Conservation (phyloP, 331 rosid species). For the Erythrophleum ivorense region DNA sequence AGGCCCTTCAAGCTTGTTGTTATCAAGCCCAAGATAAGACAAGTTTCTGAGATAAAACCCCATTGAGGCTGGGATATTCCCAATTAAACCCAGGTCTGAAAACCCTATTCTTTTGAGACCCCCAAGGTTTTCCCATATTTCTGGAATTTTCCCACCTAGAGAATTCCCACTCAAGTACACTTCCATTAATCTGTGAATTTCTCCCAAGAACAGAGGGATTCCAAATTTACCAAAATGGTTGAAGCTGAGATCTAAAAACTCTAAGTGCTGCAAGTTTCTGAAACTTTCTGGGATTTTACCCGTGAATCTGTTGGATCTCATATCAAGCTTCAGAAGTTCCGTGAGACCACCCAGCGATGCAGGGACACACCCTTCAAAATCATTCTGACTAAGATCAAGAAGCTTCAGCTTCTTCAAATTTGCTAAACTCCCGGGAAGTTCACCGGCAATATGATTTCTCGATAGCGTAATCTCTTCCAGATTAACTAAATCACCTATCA, state of each 20-base stretch:
- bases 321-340: slow-evolving; percentile 68
- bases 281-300: slow-evolving; percentile 68
- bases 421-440: slow-evolving; percentile 45
- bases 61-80: slow-evolving; percentile 74
- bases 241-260: slow-evolving; percentile 74
- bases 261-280: slow-evolving; percentile 44
- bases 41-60: slow-evolving; percentile 61
- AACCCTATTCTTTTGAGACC: slow-evolving; percentile 60
- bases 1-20: slow-evolving; percentile 63
- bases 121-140: slow-evolving; percentile 67
- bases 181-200: slow-evolving; percentile 57
- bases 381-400: slow-evolving; percentile 69
- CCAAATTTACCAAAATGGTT: slow-evolving; percentile 67
- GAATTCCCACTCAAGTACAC: slow-evolving; percentile 71
- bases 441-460: slow-evolving; percentile 57
- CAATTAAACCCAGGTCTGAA: slow-evolving; percentile 66
- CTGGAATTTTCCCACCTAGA: slow-evolving; percentile 79
- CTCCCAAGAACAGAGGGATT: slow-evolving; percentile 64
- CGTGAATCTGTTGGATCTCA: slow-evolving; percentile 58
- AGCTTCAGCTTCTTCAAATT: slow-evolving; percentile 53
- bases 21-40: slow-evolving; percentile 73
- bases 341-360: slow-evolving; percentile 51
- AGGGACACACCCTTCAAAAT: slow-evolving; percentile 50
- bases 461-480: slow-evolving; percentile 76
- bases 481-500: slow-evolving; percentile 32